Percentiles rank a stretch among this genome's conserved stretches.
Conservation (phyloP, 139 green algal genomes). For the Nannochloris sp. region DNA sequence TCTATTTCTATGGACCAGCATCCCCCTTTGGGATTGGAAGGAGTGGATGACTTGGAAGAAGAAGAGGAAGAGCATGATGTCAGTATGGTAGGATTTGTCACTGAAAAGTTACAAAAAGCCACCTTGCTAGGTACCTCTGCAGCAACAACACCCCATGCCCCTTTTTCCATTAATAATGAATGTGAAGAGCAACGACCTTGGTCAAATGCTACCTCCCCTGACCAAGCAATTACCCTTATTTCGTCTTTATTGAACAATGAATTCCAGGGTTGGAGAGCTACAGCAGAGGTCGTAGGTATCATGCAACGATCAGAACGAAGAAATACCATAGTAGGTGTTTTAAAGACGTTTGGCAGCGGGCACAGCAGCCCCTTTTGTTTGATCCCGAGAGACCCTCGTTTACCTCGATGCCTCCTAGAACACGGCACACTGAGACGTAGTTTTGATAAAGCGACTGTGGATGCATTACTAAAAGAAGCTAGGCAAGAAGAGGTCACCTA, state of each 20-base stretch:
- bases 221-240: neutral
- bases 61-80: neutral
- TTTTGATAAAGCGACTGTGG: conserved; percentile 16
- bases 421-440: too few relatives aligned
- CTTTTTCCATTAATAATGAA: conserved; percentile 5
- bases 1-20: conserved; percentile 1
- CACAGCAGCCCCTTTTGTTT: conserved; percentile 53
- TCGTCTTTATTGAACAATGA: neutral
- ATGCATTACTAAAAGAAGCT: conserved; percentile 23
- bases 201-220: neutral
- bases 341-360: conserved; percentile 7
- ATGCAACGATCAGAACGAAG: conserved; percentile 31
- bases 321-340: conserved; percentile 62
- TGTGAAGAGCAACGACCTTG: neutral
- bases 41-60: neutral
- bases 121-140: too few relatives aligned
- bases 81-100: too few relatives aligned
- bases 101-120: too few relatives aligned
- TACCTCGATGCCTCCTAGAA: too few relatives aligned
- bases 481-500: neutral
- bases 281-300: conserved; percentile 68
- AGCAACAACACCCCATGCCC: neutral
- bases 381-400: conserved; percentile 56
- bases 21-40: too few relatives aligned
- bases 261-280: conserved; percentile 23